These are phyloP conservation scores for Grifola frondosa DNA, from an alignment of 1,284 basidiomycete genomes.

Conservation along the genomic window DNA sequence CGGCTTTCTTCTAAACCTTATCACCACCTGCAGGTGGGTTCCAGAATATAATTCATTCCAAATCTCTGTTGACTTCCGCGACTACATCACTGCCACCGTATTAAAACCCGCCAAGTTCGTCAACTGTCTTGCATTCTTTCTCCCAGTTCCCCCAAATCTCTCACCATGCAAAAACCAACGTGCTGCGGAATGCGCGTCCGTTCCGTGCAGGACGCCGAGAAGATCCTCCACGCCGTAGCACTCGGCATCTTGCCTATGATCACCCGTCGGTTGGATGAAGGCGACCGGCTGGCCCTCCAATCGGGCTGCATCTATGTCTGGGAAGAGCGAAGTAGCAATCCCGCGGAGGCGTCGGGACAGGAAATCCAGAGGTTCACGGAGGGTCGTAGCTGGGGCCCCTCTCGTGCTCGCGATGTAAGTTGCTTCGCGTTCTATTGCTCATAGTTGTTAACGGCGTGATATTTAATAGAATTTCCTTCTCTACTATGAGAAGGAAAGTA, in stretches of 20 bases:
- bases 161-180: constrained; percentile 38
- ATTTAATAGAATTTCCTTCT: constrained; percentile 36
- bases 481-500: constrained; percentile 39
- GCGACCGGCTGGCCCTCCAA: constrained; percentile 40
- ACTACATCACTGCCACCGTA: constrained; percentile 8
- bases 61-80: constrained; percentile 12
- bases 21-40: constrained; percentile 6
- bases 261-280: constrained; percentile 42
- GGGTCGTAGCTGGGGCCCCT: constrained; percentile 34
- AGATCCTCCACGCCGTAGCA: constrained; percentile 43
- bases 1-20: constrained; percentile 11
- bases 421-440: background rate
- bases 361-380: constrained; percentile 47
- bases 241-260: constrained; percentile 39
- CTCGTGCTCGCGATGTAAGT: constrained; percentile 38
- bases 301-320: constrained; percentile 47
- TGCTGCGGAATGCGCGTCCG: constrained; percentile 40
- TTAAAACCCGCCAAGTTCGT: constrained; percentile 16
- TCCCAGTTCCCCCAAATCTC: constrained; percentile 6
- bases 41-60: constrained; percentile 4
- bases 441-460: constrained; percentile 3
- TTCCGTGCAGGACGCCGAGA: constrained; percentile 41
- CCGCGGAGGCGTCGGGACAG: constrained; percentile 38
- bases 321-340: constrained; percentile 42
- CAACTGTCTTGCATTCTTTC: background rate